These are phyloP conservation scores for Vinca minor DNA, from an alignment of 257 asterid species.

Conservation along the genomic window DNA sequence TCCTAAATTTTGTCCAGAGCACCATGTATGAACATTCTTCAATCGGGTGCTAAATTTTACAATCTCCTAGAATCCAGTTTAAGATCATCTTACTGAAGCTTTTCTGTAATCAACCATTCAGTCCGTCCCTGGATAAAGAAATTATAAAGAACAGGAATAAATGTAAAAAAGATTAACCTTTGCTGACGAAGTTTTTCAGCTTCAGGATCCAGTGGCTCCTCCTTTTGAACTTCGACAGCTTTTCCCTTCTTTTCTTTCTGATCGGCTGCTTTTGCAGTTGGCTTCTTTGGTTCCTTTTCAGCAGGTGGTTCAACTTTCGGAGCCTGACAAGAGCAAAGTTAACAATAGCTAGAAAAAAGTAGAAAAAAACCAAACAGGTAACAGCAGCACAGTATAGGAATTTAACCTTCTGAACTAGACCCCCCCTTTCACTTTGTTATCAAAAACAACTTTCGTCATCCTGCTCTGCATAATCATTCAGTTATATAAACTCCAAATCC, in stretches of 20 bases:
- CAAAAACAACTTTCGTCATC: not conserved
- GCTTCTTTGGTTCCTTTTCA: conserved; percentile 58
- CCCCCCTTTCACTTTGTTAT: not conserved
- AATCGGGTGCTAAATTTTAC: not conserved
- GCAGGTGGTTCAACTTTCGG: conserved; percentile 49
- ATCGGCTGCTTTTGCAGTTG: conserved; percentile 43
- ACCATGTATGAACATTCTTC: not conserved
- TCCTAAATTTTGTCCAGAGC: not conserved
- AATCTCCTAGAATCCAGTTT: not conserved
- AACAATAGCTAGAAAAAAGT: not conserved
- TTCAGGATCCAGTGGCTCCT: conserved; percentile 66
- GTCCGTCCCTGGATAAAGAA: not conserved
- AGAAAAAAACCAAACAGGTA: not conserved
- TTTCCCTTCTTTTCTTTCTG: conserved; percentile 69
- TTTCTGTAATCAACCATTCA: not conserved
- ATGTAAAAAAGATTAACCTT: conserved; percentile 34
- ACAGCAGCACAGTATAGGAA: not conserved
- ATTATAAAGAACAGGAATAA: not conserved
- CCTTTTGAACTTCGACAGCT: conserved; percentile 38
- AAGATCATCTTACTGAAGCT: not conserved
- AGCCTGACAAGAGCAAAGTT: conserved; percentile 35
- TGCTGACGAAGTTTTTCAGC: conserved; percentile 93
- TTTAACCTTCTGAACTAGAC: not conserved
- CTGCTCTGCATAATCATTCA: not conserved
- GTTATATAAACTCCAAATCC: not conserved